Evolutionary conservation across 352 stramenopile genomes (phyloP), one percentile per base, ranked within the genome.

Genomic region (Phytopythium helicoides): DNA sequence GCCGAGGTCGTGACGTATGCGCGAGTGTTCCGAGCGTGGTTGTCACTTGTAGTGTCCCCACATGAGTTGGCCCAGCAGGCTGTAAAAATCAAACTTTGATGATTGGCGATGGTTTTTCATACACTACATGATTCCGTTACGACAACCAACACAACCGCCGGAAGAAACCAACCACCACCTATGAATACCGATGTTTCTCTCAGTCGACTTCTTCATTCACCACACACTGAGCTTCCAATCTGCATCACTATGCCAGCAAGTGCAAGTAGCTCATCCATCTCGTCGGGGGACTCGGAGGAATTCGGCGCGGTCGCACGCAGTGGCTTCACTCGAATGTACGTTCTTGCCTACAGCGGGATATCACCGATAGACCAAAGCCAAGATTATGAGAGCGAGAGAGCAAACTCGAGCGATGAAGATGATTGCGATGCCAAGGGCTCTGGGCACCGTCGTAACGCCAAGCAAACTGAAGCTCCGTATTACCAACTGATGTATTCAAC

Each of bases 241-340:
- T 9, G 5, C 28, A 10, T 33, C 9, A 10, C 28, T 33, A 53
- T 53, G 47, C 34, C 47, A n/a, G 36, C 47, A 3, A 53, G 54
- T 12, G 37, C 3, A 12, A 57, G 56, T 18, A 69, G 64, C 31
- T 73, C 64, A 19, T 73, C 64, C 1, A 52, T 73, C 19, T 86
- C 78, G 34, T 89, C 78, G 1, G 72, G 68, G 28, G 68, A 85
- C 54, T 89, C 78, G 51, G 66, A 75, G 15, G 60, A 75, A 21
- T 84, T 81, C 54, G 73, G 78, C 6, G 55, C 61, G 4, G 73
- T 87, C 0, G 73, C 71, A 15, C 75, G 73, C 23, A 66, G 66
- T 2, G 78, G 78, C 3, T 87, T 87, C 50, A 71, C 71, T 38
- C 75, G 78, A 44, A 87, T 86, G 78, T 89, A 89, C 31, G 69